Evolutionary conservation across 2,329 filamentous ascomycete genomes (phyloP).

Genomic region (Diaporthe destruens): DNA sequence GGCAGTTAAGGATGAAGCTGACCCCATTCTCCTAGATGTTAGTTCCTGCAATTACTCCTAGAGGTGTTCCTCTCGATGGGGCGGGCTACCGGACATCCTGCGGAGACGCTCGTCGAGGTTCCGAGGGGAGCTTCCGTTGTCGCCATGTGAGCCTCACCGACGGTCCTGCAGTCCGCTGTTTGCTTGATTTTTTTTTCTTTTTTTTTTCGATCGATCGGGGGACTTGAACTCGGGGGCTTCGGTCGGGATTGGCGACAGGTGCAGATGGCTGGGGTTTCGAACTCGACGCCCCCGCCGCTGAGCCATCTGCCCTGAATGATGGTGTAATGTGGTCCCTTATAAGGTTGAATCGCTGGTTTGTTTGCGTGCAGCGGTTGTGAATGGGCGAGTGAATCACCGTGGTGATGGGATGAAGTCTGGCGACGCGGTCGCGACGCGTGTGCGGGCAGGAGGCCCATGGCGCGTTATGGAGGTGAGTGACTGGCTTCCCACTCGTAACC

Average conservation of each 20-base stretch:
- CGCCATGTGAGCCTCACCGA: neutral
- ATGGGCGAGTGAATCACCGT: slow-evolving; percentile 3
- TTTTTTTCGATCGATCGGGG: neutral
- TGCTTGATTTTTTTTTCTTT: too few relatives aligned
- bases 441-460: neutral
- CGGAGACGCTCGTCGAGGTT: too few relatives aligned
- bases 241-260: slow-evolving; percentile 17
- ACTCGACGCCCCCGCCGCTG: slow-evolving; percentile 13
- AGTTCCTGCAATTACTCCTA: too few relatives aligned
- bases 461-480: neutral
- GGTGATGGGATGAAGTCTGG: slow-evolving; percentile 2
- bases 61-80: too few relatives aligned
- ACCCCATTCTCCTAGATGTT: too few relatives aligned
- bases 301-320: neutral
- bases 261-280: neutral
- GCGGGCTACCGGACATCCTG: too few relatives aligned
- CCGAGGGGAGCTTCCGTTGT: too few relatives aligned
- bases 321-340: neutral
- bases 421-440: neutral
- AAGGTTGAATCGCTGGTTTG: neutral
- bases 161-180: neutral
- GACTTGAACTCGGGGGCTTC: slow-evolving; percentile 19
- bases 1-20: too few relatives aligned
- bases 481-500: neutral
- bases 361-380: neutral